Evolutionary conservation across 345 rosid species (phyloP).

Genomic region (Eucalyptus curtisii): DNA sequence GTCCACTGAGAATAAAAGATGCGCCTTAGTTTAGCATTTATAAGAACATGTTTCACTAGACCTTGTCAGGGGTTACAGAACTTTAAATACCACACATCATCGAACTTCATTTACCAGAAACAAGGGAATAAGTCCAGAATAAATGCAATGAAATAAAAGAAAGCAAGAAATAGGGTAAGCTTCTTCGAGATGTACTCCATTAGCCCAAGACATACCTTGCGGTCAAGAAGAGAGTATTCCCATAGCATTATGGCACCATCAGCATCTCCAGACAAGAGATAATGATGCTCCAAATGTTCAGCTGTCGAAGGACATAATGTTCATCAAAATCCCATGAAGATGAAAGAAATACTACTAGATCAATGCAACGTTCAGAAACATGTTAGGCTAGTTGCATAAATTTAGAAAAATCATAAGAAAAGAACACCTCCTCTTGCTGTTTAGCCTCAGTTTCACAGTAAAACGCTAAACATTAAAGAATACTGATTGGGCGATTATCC

Average conservation of each 20-base stretch:
- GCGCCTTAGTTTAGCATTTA: not conserved
- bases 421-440: not conserved
- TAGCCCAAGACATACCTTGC: constrained; percentile 24
- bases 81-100: not conserved
- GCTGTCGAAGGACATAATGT: constrained; percentile 20
- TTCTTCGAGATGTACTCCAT: not conserved
- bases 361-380: not conserved
- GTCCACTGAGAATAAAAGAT: constrained; percentile 43
- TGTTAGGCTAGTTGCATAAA: not conserved
- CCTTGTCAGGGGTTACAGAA: not conserved
- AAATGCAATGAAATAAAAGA: not conserved
- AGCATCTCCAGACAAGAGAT: constrained; percentile 81
- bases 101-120: not conserved
- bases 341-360: not conserved
- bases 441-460: not conserved
- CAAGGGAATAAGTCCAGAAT: not conserved
- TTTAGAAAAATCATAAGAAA: not conserved
- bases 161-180: not conserved
- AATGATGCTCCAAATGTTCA: constrained; percentile 40
- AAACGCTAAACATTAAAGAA: not conserved
- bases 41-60: not conserved
- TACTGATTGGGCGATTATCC: not conserved
- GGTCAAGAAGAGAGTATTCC: constrained; percentile 48
- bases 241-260: constrained; percentile 61
- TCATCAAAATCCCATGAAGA: not conserved